Conservation (phyloP, 2,329 filamentous ascomycete species). For the Tolypocladium guangdongense region DNA sequence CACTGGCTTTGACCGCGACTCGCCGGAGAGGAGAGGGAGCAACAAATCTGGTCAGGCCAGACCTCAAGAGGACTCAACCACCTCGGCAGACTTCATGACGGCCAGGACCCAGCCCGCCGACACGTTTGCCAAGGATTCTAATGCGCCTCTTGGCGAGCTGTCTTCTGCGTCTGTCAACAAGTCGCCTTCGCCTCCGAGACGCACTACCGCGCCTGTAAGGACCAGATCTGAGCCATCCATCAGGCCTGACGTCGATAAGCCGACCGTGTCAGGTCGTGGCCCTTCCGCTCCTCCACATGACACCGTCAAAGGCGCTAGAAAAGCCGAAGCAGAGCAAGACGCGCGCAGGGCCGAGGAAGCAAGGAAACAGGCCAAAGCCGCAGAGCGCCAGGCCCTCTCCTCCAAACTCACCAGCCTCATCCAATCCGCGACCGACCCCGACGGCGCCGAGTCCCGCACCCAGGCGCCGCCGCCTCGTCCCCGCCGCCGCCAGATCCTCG, state of each 20-base stretch:
- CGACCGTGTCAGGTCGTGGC: not conserved
- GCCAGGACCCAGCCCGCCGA: constrained; percentile 26
- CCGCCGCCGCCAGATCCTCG: constrained; percentile 40
- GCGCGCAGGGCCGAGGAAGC: constrained; percentile 5
- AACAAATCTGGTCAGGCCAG: constrained; percentile 1
- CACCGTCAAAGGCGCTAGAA: not conserved
- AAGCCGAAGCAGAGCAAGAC: constrained; percentile 6
- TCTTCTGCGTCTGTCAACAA: constrained; percentile 31
- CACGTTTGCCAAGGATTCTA: constrained; percentile 14
- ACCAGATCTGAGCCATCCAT: constrained; percentile 28
- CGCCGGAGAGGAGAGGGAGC: constrained; percentile 7
- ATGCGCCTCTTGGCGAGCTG: constrained; percentile 28
- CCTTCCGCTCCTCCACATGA: constrained; percentile 6
- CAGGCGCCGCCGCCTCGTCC: constrained; percentile 10
- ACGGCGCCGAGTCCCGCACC: constrained; percentile 5
- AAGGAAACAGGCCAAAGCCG: constrained; percentile 18
- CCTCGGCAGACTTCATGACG: constrained; percentile 29
- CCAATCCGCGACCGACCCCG: constrained; percentile 12
- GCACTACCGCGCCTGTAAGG: constrained; percentile 7
- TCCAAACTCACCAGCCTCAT: constrained; percentile 33
- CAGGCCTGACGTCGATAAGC: constrained; percentile 3
- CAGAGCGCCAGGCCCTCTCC: constrained; percentile 29
- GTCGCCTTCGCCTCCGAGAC: constrained; percentile 22
- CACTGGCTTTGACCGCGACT: constrained; percentile 27
- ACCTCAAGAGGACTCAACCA: constrained; percentile 11